phyloP scores from a whole-genome alignment of 768 basidiomycete genomes.

The Atractiella rhizophila region DNA sequence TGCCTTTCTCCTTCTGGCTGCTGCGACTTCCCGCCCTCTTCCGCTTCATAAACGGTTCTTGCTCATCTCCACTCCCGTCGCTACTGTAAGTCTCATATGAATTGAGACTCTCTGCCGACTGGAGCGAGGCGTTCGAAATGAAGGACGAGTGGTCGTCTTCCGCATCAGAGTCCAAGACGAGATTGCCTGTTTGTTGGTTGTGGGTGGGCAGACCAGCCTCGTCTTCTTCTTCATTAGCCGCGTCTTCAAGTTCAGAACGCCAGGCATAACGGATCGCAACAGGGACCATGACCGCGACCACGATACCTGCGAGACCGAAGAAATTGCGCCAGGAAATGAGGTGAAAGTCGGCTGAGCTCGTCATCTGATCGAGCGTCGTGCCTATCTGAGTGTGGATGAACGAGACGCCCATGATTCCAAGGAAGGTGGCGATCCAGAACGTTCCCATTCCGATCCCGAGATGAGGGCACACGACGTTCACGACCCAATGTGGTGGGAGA shows the following conservation, averaged over 20 bases:
- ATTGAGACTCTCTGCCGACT: too few relatives aligned
- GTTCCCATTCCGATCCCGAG: conserved; percentile 59
- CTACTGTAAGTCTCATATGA: too few relatives aligned
- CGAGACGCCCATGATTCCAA: conserved; percentile 69
- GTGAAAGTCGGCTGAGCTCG: conserved; percentile 72
- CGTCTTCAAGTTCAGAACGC: conserved; percentile 32
- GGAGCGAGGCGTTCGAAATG: too few relatives aligned
- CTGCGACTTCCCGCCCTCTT: too few relatives aligned
- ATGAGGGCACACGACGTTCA: conserved; percentile 77
- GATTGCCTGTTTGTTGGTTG: too few relatives aligned
- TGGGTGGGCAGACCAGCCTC: too few relatives aligned
- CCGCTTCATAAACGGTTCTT: too few relatives aligned
- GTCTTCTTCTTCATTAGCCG: conserved; percentile 22
- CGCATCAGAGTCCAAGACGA: too few relatives aligned
- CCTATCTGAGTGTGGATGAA: conserved; percentile 82
- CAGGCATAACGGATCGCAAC: conserved; percentile 70
- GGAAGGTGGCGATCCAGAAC: conserved; percentile 73
- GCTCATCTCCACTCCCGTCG: too few relatives aligned
- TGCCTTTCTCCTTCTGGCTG: too few relatives aligned
- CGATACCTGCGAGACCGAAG: conserved; percentile 55
- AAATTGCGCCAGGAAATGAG: conserved; percentile 80
- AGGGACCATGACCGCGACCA: conserved; percentile 76
- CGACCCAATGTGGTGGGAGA: conserved; percentile 73
- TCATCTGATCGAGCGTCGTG: conserved; percentile 71
- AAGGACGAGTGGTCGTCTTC: too few relatives aligned